phyloP scores from a whole-genome alignment of 108 stramenopile genomes.

The Discostella stelligeroides region DNA sequence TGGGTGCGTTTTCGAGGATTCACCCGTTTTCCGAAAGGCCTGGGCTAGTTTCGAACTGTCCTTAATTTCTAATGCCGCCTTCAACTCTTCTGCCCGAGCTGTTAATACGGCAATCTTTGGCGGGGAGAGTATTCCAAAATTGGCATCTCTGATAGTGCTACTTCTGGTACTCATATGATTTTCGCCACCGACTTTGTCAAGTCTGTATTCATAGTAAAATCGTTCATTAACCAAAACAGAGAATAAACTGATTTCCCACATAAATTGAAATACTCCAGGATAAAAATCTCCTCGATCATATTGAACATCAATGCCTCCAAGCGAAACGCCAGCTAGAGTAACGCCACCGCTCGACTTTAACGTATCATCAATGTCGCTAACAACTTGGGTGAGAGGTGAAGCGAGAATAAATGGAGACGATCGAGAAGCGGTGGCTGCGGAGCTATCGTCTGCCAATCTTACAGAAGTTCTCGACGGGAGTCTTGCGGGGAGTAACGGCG shows the following conservation, averaged over 20 bases:
- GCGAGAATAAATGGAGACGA: conserved; percentile 19
- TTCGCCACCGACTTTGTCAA: conserved; percentile 13
- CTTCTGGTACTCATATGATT: too few species aligned
- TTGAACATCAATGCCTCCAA: conserved; percentile 93
- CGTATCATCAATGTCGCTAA: conserved; percentile 93
- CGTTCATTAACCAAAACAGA: conserved; percentile 44
- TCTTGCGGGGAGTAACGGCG: too few species aligned
- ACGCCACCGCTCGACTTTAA: conserved; percentile 91
- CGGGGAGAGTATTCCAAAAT: conserved; percentile 31
- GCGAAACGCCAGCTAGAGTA: conserved; percentile 80
- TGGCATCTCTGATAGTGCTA: too few species aligned
- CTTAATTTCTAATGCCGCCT: conserved; percentile 91
- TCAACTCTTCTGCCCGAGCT: conserved; percentile 95
- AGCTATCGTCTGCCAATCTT: too few species aligned
- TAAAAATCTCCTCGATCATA: conserved; percentile 92
- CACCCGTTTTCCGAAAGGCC: conserved; percentile 77
- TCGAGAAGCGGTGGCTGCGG: too few species aligned
- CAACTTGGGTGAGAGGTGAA: conserved; percentile 44
- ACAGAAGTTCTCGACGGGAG: too few species aligned
- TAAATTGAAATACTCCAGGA: conserved; percentile 94
- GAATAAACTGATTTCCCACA: conserved; percentile 81
- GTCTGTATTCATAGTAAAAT: conserved; percentile 28
- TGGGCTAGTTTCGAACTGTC: conserved; percentile 73
- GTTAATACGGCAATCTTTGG: conserved; percentile 92
- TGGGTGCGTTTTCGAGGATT: conserved; percentile 58